Evolutionary conservation across 1,139 yeast species (phyloP).

Genomic region (Sugiyamaella novakii): DNA sequence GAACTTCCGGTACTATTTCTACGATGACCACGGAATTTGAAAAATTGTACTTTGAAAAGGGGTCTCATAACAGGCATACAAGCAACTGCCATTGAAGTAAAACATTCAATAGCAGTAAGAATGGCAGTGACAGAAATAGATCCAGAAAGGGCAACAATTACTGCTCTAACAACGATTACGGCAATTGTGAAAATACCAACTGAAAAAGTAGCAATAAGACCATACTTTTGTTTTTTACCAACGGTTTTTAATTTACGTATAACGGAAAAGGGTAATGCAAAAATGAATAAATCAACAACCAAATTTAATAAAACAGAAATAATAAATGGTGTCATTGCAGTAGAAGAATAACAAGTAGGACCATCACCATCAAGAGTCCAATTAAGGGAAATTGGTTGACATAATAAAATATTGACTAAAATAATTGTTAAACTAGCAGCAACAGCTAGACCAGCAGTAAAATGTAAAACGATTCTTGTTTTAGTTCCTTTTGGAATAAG

Average conservation of each 20-base stretch:
- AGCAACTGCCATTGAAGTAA: slow-evolving; percentile 38
- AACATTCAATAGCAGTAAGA: slow-evolving; percentile 38
- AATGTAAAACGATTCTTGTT: slow-evolving; percentile 31
- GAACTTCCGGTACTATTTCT: slow-evolving; percentile 5
- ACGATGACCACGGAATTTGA: neutral
- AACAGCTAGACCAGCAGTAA: slow-evolving; percentile 27
- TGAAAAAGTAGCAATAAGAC: slow-evolving; percentile 37
- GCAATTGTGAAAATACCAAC: slow-evolving; percentile 37
- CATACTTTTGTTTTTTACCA: slow-evolving; percentile 33
- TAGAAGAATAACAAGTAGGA: slow-evolving; percentile 36
- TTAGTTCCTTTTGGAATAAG: slow-evolving; percentile 35
- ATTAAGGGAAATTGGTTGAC: slow-evolving; percentile 37
- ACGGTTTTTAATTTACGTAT: slow-evolving; percentile 30
- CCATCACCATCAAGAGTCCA: slow-evolving; percentile 33
- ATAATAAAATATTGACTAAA: slow-evolving; percentile 34
- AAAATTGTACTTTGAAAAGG: slow-evolving; percentile 23
- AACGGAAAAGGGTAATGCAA: slow-evolving; percentile 38
- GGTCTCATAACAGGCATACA: slow-evolving; percentile 38
- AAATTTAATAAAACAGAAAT: slow-evolving; percentile 36
- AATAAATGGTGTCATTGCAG: slow-evolving; percentile 36
- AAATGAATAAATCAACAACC: slow-evolving; percentile 35
- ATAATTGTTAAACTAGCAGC: slow-evolving; percentile 30
- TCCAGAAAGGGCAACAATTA: slow-evolving; percentile 32
- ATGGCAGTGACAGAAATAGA: slow-evolving; percentile 34
- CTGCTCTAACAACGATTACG: slow-evolving; percentile 35